Conservation (phyloP, 1,284 basidiomycete species). For the Xerocomus cyaneibrunnescens region DNA sequence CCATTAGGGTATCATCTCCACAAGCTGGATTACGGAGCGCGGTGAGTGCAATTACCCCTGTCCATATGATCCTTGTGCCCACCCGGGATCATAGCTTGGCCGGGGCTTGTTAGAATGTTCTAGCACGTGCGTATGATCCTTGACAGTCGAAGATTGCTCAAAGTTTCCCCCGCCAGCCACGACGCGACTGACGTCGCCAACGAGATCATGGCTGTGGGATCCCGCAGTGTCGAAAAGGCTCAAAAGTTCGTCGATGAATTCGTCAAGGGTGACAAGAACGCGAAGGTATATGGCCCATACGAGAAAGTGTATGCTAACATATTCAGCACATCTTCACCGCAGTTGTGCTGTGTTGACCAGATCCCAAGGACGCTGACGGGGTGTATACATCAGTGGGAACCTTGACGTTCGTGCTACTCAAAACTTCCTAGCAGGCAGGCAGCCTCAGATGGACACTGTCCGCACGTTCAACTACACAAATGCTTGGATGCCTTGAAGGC, state of each 20-base stretch:
- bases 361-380: conserved; percentile 62
- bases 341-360: conserved; percentile 27
- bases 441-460: too few relatives aligned
- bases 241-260: conserved; percentile 61
- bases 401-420: background rate
- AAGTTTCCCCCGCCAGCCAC: too few relatives aligned
- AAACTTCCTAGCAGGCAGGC: background rate
- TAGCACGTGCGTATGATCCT: conserved; percentile 20
- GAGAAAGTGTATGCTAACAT: conserved; percentile 62
- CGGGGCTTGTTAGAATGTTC: conserved; percentile 46
- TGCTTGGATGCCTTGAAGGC: conserved; percentile 62
- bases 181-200: conserved; percentile 37
- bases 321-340: conserved; percentile 20
- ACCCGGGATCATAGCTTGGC: background rate
- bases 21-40: conserved; percentile 39
- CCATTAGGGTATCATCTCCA: conserved; percentile 47
- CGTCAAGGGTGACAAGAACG: conserved; percentile 42
- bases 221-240: conserved; percentile 65
- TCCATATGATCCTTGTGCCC: background rate
- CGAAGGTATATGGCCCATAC: conserved; percentile 38
- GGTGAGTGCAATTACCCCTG: conserved; percentile 23
- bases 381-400: conserved; percentile 70
- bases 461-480: too few relatives aligned
- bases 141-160: background rate
- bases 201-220: conserved; percentile 72